Percentiles rank a stretch among this genome's conserved stretches.
phyloP scores from a whole-genome alignment of 108 stramenopile genomes.

The Aurantiochytrium sp. region DNA sequence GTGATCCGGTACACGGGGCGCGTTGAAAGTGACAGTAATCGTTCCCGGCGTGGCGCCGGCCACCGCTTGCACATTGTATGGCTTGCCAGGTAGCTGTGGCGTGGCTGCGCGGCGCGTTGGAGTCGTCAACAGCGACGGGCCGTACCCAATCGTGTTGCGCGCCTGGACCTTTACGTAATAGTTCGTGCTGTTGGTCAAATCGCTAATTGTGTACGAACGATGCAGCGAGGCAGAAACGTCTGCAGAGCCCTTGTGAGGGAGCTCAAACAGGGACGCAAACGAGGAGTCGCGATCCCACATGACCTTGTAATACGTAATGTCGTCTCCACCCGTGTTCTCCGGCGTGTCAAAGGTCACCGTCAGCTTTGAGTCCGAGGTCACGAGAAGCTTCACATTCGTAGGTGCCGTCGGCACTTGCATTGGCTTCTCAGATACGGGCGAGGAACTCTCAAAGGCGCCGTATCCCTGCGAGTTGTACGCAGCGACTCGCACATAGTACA shows the following conservation, averaged over 20 bases:
- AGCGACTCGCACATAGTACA: conserved; percentile 66
- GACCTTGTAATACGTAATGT: conserved; percentile 55
- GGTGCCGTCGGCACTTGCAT: conserved; percentile 63
- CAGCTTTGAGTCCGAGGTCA: conserved; percentile 68
- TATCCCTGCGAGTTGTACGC: conserved; percentile 68
- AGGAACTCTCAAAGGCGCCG: conserved; percentile 52
- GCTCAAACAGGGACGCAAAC: conserved; percentile 43
- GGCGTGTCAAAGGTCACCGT: conserved; percentile 59
- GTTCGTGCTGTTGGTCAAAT: conserved; percentile 33
- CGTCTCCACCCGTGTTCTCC: conserved; percentile 61
- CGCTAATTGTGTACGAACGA: conserved; percentile 48
- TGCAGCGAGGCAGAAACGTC: conserved; percentile 41
- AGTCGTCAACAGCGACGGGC: conserved; percentile 29
- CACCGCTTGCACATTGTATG: not conserved
- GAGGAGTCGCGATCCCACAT: conserved; percentile 65
- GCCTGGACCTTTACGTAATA: conserved; percentile 65
- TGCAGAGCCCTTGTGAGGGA: conserved; percentile 60
- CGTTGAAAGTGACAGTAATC: conserved; percentile 54
- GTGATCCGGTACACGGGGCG: conserved; percentile 62
- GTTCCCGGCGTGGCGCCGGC: conserved; percentile 29
- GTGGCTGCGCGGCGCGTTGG: conserved; percentile 39
- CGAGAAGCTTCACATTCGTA: conserved; percentile 48
- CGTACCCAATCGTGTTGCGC: conserved; percentile 50
- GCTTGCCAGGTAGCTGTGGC: conserved; percentile 59
- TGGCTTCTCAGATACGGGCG: conserved; percentile 60